Percentiles rank a stretch among this genome's conserved stretches.
Conservation (phyloP, 1,139 yeast species). For the Suhomyces wounanorum region DNA sequence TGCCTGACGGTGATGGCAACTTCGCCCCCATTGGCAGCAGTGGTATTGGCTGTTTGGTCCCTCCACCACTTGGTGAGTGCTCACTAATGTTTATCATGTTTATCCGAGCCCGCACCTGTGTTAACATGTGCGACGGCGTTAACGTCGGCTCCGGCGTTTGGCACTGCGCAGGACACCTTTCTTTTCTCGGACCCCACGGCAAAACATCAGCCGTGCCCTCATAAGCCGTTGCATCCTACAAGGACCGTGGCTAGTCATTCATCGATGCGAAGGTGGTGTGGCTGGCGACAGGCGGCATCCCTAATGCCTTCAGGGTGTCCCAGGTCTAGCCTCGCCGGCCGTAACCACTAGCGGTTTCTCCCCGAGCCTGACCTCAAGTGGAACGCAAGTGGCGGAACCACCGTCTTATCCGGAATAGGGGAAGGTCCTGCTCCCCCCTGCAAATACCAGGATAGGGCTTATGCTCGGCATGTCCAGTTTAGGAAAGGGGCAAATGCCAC, state of each 20-base stretch:
- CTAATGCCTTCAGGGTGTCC: neutral
- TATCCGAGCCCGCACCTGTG: neutral
- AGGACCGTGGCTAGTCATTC: neutral
- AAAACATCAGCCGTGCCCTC: constrained; percentile 15
- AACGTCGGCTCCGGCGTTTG: constrained; percentile 1
- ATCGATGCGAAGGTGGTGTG: neutral
- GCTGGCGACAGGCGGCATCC: neutral
- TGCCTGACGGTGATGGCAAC: neutral
- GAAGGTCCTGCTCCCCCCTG: constrained; percentile 7
- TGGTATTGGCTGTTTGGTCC: neutral
- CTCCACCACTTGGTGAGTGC: neutral
- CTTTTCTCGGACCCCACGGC: constrained; percentile 16
- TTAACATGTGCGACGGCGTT: neutral
- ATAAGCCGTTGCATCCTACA: constrained; percentile 9
- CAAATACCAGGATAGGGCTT: constrained; percentile 5
- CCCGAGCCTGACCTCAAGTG: neutral
- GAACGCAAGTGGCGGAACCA: constrained; percentile 1
- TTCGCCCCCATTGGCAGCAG: neutral
- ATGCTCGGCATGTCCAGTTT: constrained; percentile 2
- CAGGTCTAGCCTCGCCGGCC: neutral
- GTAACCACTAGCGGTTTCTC: neutral
- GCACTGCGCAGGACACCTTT: neutral
- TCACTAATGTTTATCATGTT: neutral
- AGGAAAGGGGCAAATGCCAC: neutral
- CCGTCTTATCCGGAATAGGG: constrained; percentile 23